Percentiles rank a stretch among this genome's conserved stretches.
These are phyloP conservation scores for Aureobasidium sp. DNA, from an alignment of 2,329 filamentous ascomycete genomes.

Conservation along the genomic window DNA sequence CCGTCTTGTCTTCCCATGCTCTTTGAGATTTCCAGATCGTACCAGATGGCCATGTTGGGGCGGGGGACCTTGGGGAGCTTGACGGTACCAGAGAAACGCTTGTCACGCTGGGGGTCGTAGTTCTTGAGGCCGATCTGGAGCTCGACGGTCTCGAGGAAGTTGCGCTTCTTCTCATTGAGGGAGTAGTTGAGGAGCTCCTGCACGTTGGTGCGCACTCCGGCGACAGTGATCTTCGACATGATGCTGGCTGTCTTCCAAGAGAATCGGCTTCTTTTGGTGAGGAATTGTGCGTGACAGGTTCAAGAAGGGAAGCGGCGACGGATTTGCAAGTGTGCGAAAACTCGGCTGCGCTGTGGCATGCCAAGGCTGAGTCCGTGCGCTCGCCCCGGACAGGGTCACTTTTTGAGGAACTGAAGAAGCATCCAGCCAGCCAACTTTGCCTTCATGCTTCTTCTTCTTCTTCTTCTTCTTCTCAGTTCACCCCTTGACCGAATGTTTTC, in stretches of 20 bases:
- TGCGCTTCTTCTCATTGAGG: slow-evolving; percentile 33
- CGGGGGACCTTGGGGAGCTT: slow-evolving; percentile 86
- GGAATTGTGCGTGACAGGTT: slow-evolving; percentile 5
- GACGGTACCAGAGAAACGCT: slow-evolving; percentile 99
- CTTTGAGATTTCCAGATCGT: slow-evolving; percentile 23
- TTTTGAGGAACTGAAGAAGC: neutral
- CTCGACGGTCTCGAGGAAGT: slow-evolving; percentile 36
- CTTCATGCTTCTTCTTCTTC: neutral
- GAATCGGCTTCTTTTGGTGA: slow-evolving; percentile 29
- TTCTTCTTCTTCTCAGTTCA: neutral
- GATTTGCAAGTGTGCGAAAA: neutral
- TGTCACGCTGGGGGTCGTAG: slow-evolving; percentile 98
- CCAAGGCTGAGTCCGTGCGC: neutral
- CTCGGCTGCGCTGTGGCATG: neutral
- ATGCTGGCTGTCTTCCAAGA: slow-evolving; percentile 45
- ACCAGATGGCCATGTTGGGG: slow-evolving; percentile 83
- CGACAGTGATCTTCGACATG: slow-evolving; percentile 69
- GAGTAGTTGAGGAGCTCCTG: slow-evolving; percentile 89
- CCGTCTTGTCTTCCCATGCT: slow-evolving; percentile 8
- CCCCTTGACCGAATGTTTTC: neutral
- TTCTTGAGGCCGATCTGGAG: slow-evolving; percentile 92
- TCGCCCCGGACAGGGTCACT: neutral
- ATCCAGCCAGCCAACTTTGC: neutral
- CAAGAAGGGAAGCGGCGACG: neutral
- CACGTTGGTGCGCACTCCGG: slow-evolving; percentile 94